Evolutionary conservation across 2,329 filamentous ascomycete genomes (phyloP), one percentile per base, ranked within the genome.

Genomic region (Rhexocercosporidium sp.): DNA sequence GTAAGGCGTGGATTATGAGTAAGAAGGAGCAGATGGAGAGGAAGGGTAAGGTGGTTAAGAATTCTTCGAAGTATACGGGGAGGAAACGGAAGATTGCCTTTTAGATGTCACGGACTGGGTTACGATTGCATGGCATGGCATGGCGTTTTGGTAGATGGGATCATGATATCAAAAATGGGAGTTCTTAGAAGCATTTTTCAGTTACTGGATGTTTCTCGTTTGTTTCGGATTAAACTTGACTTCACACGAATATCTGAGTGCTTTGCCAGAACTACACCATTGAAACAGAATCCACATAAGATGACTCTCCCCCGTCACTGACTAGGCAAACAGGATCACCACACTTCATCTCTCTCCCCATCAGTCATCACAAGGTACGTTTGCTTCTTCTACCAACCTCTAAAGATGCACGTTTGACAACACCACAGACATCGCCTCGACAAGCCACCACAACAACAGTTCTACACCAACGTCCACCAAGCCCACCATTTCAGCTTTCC

Each of bases 21-120:
- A 96, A 95, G 79, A 96, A 96, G 83, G 91, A 93, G 72, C 93
- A 97, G 82, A 96, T 97, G 92, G 92, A 96, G 80, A 86, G 88
- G 69, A 97, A 97, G 81, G 96, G 96, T 54, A 97, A 96, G 83
- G 86, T 98, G 31, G 95, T 98, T 73, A 98, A 98, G 84, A 82
- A 89, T 1, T 93, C 86, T 65, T 97, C 92, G 61, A 98, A 96
- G 81, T 99, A 97, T 79, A 98, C 95, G 0, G 96, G 95, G 34
- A 85, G 96, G 75, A 97, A 94, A 83, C 87, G 96, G 79, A 88
- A 92, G 66, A 83, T 90, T 64, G 89, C 89, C 37, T 97, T 97
- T 78, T 97, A 83, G 68, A 71, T 11, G 29, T 18, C 16, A n/a
- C 27, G 22, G 7, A 18, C 44, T 29, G 31, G 51, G 47, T 29